Percentiles rank a stretch among this genome's conserved stretches.
Conservation (phyloP, 352 stramenopile species). For the Phytophthora capsici region DNA sequence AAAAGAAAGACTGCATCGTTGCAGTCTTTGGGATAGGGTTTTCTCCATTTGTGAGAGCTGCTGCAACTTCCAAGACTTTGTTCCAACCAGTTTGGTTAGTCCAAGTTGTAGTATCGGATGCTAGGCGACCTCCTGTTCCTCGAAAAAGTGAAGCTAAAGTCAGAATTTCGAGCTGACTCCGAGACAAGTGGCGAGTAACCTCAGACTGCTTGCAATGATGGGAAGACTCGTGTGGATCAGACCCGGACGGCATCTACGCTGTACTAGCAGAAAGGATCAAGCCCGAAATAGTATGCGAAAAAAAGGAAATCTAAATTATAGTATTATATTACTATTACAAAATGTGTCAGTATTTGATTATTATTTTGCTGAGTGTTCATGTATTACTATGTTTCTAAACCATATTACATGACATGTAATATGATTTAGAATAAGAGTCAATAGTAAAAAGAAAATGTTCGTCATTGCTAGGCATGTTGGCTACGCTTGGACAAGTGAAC, state of each 20-base stretch:
- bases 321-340: no score
- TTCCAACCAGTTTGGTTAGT: conserved; percentile 47
- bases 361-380: no score
- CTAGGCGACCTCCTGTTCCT: conserved; percentile 39
- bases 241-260: no score
- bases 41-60: conserved; percentile 10
- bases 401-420: no score
- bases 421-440: no score
- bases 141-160: conserved; percentile 52
- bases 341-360: no score
- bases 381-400: no score
- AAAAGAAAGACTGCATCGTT: conserved; percentile 46
- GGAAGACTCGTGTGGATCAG: not conserved
- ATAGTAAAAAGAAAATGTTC: no score
- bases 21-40: conserved; percentile 18
- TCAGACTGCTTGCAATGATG: conserved; percentile 3
- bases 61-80: conserved; percentile 23
- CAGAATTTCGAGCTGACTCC: conserved; percentile 50
- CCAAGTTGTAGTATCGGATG: conserved; percentile 33
- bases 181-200: conserved; percentile 10
- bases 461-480: no score
- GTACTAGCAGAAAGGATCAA: no score
- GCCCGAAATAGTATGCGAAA: no score
- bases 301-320: no score
- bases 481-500: conserved; percentile 5